A percentile compares a stretch with the other conserved stretches of the same genome.
Conservation (phyloP, 129 eudicot species). For the Apium graveolens region DNA sequence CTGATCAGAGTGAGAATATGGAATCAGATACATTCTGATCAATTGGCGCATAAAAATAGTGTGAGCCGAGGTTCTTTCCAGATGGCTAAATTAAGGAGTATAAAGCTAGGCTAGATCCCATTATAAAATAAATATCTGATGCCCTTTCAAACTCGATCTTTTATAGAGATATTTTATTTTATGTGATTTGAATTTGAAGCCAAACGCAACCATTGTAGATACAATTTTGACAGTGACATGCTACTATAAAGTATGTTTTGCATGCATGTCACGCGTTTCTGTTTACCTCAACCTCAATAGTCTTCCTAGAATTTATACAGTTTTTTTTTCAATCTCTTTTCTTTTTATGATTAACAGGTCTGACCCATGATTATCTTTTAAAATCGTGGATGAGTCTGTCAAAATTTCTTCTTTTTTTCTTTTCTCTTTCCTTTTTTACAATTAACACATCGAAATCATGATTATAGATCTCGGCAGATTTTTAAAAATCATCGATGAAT, state of each 20-base stretch:
- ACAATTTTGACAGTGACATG: not conserved
- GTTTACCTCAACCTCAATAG: no score
- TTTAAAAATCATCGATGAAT: no score
- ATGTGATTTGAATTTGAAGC: not conserved
- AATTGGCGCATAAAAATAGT: not conserved
- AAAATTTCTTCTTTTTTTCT: no score
- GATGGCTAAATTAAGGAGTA: not conserved
- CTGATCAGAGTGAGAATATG: not conserved
- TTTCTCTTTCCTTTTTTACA: no score
- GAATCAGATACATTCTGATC: not conserved
- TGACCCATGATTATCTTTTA: no score
- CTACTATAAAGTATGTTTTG: not conserved
- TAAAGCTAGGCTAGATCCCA: not conserved
- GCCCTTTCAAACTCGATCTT: not conserved
- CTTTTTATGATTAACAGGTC: no score
- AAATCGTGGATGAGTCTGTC: no score
- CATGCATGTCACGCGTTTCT: constrained; percentile 8
- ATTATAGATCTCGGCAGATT: no score
- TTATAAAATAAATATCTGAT: not conserved
- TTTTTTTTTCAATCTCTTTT: no score
- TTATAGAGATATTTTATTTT: not conserved
- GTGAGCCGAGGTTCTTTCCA: not conserved
- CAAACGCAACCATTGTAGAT: not conserved
- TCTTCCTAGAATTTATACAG: no score
- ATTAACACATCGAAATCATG: no score